phyloP scores from a whole-genome alignment of 441 rosid species.

The Corymbia calophylla region DNA sequence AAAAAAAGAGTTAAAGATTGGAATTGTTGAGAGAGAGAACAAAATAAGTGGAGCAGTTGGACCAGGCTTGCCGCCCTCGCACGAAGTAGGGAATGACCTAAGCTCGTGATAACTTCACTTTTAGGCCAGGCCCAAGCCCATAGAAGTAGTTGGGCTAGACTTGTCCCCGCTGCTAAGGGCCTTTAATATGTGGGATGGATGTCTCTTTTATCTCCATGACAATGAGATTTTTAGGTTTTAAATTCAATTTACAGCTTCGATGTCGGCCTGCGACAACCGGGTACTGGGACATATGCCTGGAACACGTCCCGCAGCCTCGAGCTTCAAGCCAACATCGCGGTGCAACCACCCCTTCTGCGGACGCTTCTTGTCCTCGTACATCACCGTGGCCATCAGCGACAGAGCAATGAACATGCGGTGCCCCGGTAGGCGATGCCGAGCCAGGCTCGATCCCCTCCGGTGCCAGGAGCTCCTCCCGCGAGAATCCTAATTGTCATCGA shows the following conservation, averaged over 20 bases:
- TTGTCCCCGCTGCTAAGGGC: background rate
- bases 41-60: background rate
- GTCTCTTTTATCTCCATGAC: background rate
- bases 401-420: background rate
- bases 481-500: no score
- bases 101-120: background rate
- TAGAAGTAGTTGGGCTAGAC: background rate
- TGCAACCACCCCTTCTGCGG: conserved; percentile 3
- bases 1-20: background rate
- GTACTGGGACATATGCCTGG: background rate
- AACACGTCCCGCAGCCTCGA: background rate
- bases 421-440: conserved; percentile 10
- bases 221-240: background rate
- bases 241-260: background rate
- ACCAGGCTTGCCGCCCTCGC: background rate
- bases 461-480: conserved; percentile 2
- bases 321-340: background rate
- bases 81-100: background rate
- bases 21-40: background rate
- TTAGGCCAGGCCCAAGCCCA: background rate
- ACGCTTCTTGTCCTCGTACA: conserved; percentile 17
- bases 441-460: background rate
- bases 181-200: background rate
- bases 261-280: background rate
- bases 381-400: background rate